Conservation (phyloP, 192 early-diverging fungal species). For the Thoreauomyces humboldtii region DNA sequence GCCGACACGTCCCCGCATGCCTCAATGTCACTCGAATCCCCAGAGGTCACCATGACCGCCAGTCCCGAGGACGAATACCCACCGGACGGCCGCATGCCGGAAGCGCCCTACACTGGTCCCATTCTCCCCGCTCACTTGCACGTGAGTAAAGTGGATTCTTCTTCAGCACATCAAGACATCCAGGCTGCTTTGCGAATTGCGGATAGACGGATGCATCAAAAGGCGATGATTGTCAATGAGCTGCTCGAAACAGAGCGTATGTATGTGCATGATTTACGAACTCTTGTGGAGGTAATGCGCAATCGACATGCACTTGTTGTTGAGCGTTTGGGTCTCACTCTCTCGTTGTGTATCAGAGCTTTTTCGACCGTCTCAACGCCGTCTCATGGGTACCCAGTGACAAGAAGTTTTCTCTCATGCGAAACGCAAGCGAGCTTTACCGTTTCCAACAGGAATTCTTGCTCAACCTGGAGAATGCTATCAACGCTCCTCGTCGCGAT, state of each 20-base stretch:
- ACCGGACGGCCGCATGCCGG: not conserved
- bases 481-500: not conserved
- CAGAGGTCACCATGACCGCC: not conserved
- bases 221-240: constrained; percentile 20
- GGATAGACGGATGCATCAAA: not conserved
- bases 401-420: constrained; percentile 31
- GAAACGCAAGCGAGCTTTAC: constrained; percentile 32
- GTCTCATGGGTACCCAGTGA: constrained; percentile 32
- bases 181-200: not conserved
- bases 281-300: constrained; percentile 27
- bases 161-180: too few relatives aligned
- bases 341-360: constrained; percentile 22
- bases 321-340: not conserved
- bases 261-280: constrained; percentile 28
- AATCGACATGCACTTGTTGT: not conserved
- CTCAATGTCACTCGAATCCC: too few relatives aligned
- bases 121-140: not conserved
- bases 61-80: not conserved
- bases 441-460: constrained; percentile 36
- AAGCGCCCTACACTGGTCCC: not conserved
- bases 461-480: constrained; percentile 2
- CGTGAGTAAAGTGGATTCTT: not conserved
- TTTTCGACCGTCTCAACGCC: constrained; percentile 32
- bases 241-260: constrained; percentile 24
- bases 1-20: not conserved